A percentile compares a stretch with the other conserved stretches of the same genome.
These are phyloP conservation scores for Trichoderma sp. DNA, from an alignment of 2,329 filamentous ascomycete genomes.

Conservation along the genomic window DNA sequence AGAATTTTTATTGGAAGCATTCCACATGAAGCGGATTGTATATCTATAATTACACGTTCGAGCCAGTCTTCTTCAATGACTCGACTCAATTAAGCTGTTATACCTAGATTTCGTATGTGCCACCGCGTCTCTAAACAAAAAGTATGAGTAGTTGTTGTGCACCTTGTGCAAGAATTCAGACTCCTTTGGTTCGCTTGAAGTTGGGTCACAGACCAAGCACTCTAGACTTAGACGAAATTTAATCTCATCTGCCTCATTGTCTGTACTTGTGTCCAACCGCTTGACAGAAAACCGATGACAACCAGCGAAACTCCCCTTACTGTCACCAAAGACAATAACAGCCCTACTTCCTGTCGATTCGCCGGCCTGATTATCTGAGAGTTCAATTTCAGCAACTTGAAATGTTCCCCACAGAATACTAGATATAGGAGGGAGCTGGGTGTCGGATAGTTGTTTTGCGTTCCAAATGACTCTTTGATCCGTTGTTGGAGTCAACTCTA, in stretches of 20 bases:
- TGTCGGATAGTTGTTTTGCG: background rate
- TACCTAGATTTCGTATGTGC: background rate
- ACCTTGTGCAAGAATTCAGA: background rate
- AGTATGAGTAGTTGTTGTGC: background rate
- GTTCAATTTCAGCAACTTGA: background rate
- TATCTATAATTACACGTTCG: background rate
- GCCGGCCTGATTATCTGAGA: background rate
- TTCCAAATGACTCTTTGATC: background rate
- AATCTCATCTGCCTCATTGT: background rate
- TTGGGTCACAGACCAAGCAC: background rate
- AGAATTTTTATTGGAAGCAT: background rate
- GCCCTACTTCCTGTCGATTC: background rate
- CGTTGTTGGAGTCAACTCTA: background rate
- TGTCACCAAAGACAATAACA: slow-evolving; percentile 1
- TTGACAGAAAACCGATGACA: slow-evolving; percentile 1
- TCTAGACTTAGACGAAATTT: background rate
- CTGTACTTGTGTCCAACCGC: background rate
- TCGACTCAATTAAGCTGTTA: background rate
- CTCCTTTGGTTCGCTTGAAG: background rate
- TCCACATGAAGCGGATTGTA: background rate
- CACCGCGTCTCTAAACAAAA: background rate
- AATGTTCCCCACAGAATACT: slow-evolving; percentile 1
- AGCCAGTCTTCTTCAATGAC: background rate
- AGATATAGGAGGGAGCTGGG: background rate
- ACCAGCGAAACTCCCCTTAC: background rate